Conservation (phyloP, 768 basidiomycete species). For the Lentinula detonsa region DNA sequence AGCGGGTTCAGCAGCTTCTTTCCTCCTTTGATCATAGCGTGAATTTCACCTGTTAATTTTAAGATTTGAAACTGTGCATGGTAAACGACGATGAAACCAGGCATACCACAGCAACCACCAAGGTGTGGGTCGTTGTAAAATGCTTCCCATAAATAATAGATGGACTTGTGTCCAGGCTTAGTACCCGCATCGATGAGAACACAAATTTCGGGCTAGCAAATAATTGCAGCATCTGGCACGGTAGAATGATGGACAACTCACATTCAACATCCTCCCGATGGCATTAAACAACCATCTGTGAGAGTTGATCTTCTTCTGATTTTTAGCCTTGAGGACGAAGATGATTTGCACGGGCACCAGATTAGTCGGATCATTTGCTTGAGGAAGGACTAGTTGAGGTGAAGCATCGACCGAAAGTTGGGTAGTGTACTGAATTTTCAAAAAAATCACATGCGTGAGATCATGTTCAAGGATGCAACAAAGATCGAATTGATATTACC, state of each 20-base stretch:
- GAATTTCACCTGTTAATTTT: conserved; percentile 54
- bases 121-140: conserved; percentile 77
- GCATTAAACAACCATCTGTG: conserved; percentile 97
- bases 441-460: background rate
- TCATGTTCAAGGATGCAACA: background rate
- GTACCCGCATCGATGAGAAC: conserved; percentile 94
- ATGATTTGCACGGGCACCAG: conserved; percentile 91
- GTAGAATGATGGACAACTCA: conserved; percentile 20
- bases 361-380: conserved; percentile 86
- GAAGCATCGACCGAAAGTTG: conserved; percentile 90
- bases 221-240: background rate
- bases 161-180: conserved; percentile 93
- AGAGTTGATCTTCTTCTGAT: conserved; percentile 94
- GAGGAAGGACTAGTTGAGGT: conserved; percentile 87
- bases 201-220: conserved; percentile 75
- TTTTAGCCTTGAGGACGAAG: conserved; percentile 87
- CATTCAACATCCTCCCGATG: conserved; percentile 75
- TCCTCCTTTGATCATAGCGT: conserved; percentile 94
- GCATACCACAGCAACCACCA: conserved; percentile 78
- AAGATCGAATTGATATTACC: conserved; percentile 31
- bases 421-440: conserved; percentile 74
- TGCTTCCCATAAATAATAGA: conserved; percentile 93
- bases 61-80: background rate
- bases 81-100: background rate
- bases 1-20: conserved; percentile 88